Evolutionary conservation across 805 yeast species (phyloP).

Genomic region (Wickerhamiella qilinensis): DNA sequence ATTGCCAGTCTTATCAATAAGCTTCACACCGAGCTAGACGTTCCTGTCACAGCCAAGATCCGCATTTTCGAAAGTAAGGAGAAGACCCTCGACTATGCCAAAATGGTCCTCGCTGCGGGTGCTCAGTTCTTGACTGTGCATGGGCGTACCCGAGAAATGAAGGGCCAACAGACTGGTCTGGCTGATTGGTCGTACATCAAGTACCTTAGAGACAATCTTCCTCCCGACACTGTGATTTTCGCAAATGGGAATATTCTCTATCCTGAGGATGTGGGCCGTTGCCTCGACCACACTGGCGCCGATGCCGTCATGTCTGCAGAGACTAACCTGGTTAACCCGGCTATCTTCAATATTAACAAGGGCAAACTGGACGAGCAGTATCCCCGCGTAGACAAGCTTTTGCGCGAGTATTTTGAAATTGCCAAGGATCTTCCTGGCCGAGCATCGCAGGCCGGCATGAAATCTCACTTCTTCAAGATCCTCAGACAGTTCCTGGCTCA

Average conservation of each 20-base stretch:
- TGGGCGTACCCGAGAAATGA: conserved; percentile 93
- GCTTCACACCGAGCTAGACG: conserved; percentile 54
- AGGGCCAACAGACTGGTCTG: conserved; percentile 88
- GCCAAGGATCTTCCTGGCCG: conserved; percentile 43
- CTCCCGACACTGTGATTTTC: conserved; percentile 74
- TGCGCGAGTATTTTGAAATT: conserved; percentile 79
- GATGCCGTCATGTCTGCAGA: conserved; percentile 98
- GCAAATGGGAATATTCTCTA: conserved; percentile 92
- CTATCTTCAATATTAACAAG: conserved; percentile 40
- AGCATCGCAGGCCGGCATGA: conserved; percentile 73
- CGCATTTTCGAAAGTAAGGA: conserved; percentile 74
- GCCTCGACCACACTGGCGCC: conserved; percentile 45
- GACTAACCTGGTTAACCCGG: conserved; percentile 87
- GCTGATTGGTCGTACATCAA: conserved; percentile 82
- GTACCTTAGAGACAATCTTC: conserved; percentile 59
- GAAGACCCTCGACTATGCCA: conserved; percentile 73
- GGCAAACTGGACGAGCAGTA: conserved; percentile 38
- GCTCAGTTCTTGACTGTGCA: conserved; percentile 92
- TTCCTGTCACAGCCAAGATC: conserved; percentile 93
- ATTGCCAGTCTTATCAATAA: conserved; percentile 54
- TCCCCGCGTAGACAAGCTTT: conserved; percentile 71
- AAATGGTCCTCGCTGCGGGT: conserved; percentile 78
- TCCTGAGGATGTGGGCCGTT: conserved; percentile 64
- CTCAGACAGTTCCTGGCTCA: conserved; percentile 62
- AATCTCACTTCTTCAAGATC: conserved; percentile 80